Conservation (phyloP, 164 flowering plant species). For the Annona cherimola region DNA sequence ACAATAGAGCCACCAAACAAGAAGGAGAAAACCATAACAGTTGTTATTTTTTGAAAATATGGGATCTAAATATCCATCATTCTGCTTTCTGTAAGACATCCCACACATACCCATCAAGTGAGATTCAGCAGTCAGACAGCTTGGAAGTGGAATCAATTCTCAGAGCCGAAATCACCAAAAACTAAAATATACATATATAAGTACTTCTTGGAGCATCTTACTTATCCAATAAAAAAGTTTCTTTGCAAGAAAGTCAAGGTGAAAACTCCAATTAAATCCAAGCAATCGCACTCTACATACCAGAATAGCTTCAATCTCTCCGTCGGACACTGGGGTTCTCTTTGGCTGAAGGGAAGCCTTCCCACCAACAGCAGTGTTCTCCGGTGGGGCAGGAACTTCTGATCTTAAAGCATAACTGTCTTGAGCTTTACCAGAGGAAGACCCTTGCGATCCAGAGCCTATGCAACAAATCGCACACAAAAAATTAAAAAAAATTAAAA, state of each 20-base stretch:
- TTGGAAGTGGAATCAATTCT: background rate
- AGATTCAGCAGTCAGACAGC: background rate
- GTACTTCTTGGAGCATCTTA: background rate
- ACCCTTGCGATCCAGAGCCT: conserved; percentile 22
- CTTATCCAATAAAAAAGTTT: background rate
- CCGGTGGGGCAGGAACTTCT: conserved; percentile 25
- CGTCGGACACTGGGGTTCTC: conserved; percentile 60
- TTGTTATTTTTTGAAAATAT: too few species aligned
- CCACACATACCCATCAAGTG: background rate
- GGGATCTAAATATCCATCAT: too few species aligned
- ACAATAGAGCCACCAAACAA: background rate
- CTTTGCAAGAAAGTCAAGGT: background rate
- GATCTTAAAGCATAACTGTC: conserved; percentile 29
- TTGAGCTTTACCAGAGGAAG: conserved; percentile 21
- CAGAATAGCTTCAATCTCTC: conserved; percentile 82
- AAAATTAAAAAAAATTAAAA: background rate
- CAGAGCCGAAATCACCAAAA: background rate
- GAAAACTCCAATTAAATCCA: background rate
- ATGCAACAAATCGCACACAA: background rate
- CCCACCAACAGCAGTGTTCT: conserved; percentile 48
- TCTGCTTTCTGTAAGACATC: background rate
- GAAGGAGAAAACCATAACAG: background rate
- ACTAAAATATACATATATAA: background rate
- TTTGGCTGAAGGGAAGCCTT: conserved; percentile 88
- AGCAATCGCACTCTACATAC: conserved; percentile 29